Base-by-base conservation (phyloP, 441 rosid species). In the Codiaeum variegatum region DNA sequence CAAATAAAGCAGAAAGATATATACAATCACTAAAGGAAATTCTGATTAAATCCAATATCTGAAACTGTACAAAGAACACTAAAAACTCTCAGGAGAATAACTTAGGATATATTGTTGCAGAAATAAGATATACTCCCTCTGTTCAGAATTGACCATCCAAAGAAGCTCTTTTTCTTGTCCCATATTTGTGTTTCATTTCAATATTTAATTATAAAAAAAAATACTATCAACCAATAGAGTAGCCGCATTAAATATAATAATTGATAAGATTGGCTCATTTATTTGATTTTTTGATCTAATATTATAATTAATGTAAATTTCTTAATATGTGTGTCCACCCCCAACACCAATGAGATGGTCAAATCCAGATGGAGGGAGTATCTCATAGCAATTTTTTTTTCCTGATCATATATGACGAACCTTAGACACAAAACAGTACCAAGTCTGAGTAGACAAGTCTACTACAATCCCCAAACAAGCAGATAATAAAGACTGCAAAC, bases 401-500 rank as follows among this genome's bases (percentile, higher is more conserved):
- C 29, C 38, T 26, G 8, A 58, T 5, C 16, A 10, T 26, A 36
- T 38, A 61, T 62, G 23, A 52, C 26, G 15, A 19, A 68, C 69
- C 70, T 40, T 19, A 51, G n/a, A 24, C 70, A 51, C 21, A 32
- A 18, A 34, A 34, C n/a, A 28, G 44, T 10, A 66, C 42, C 3
- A 34, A 52, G 15, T 46, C 28, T 61, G 11, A 23, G 21, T 52
- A n/a, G 59, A 69, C 31, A 23, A 4, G 2, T 49, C 55, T 67
- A 52, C 28, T 10, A 31, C 36, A 74, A 63, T 36, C 60, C 69
- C 64, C 0, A 70, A 46, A 38, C 62, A 67, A 47, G 58, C 40
- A 74, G 68, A 34, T 51, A 29, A 40, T 26, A 66, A 59, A 36
- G 18, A 60, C 0, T 19, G 32, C 3, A 55, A 23, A 26, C 21